Percentiles rank a stretch among this genome's conserved stretches.
Conservation (phyloP, 148 eudicot genomes). For the Cornus florida region DNA sequence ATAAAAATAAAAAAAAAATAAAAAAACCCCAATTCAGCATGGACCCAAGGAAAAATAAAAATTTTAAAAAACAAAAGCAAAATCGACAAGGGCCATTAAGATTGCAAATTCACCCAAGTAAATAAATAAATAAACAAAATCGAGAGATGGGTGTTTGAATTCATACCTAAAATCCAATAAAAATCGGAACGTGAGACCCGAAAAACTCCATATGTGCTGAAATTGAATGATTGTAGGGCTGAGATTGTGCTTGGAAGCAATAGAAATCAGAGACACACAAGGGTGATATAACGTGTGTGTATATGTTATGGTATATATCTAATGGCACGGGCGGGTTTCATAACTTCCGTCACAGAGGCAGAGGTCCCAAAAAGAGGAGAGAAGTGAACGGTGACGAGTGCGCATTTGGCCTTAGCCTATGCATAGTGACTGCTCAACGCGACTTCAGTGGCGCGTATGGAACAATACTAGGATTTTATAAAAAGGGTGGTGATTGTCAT, state of each 20-base stretch:
- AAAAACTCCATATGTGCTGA: neutral
- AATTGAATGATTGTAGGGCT: neutral
- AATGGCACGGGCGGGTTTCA: neutral
- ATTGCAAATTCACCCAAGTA: neutral
- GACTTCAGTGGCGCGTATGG: neutral
- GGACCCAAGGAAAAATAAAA: neutral
- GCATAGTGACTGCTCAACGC: neutral
- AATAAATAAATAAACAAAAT: neutral
- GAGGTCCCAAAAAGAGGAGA: neutral
- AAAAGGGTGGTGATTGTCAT: neutral
- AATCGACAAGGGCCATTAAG: neutral
- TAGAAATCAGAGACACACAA: neutral
- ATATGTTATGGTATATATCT: neutral
- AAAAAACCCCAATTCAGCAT: neutral
- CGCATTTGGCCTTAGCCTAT: neutral
- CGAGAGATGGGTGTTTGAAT: neutral
- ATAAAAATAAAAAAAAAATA: no score
- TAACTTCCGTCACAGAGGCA: neutral
- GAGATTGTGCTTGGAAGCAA: neutral
- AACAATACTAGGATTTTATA: neutral
- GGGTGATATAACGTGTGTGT: neutral
- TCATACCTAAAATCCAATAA: neutral
- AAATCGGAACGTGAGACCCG: neutral
- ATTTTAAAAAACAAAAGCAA: neutral
- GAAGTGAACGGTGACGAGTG: no score